Base-by-base conservation (phyloP, 2,329 filamentous ascomycete genomes). In the Aspergillus piperis region DNA sequence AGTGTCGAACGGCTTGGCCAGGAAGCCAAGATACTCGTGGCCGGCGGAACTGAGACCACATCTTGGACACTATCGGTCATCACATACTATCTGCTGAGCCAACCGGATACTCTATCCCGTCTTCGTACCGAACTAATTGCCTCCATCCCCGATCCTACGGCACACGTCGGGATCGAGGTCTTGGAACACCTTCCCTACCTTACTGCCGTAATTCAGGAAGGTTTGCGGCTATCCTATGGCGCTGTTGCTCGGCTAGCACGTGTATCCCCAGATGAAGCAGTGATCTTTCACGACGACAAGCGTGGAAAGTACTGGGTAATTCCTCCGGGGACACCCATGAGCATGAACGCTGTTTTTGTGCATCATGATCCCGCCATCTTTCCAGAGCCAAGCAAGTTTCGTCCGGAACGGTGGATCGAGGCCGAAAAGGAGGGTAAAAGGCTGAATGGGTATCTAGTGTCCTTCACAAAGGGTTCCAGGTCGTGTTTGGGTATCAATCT, bases 101-200 rank as follows among this genome's bases (percentile, higher is more conserved):
- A 36, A 36, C 30, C 30, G 30, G 10, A 36, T 13, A 36, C 30
- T 13, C 11, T 36, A 13, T 36, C 30, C 11, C 11, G 30, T 13
- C 30, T 36, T 36, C 11, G 30, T 36, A 11, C 30, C 30, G 30
- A 36, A 36, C 5, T 36, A 11, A 36, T 36, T 5, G 11, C 30
- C 5, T n/a, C 38, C 6, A 17, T 41, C 38, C 15, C 38, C 5
- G 38, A 41, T 41, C 38, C 38, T 11, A 19, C 10, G 3, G 15
- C 38, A 13, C 21, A 15, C 1, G 23, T 48, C 3, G 8, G 47
- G 1, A 13, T 62, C 8, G 6, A 11, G 1, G 21, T 8, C 1
- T 27, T 62, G 10, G 57, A 62, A 27, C 30, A 42, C 23, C 57
- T 62, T 1, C 57, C 57, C 11, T 62, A 60, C 38, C 42, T 62